Conservation (phyloP, 768 basidiomycete species). For the Zangia roseola region DNA sequence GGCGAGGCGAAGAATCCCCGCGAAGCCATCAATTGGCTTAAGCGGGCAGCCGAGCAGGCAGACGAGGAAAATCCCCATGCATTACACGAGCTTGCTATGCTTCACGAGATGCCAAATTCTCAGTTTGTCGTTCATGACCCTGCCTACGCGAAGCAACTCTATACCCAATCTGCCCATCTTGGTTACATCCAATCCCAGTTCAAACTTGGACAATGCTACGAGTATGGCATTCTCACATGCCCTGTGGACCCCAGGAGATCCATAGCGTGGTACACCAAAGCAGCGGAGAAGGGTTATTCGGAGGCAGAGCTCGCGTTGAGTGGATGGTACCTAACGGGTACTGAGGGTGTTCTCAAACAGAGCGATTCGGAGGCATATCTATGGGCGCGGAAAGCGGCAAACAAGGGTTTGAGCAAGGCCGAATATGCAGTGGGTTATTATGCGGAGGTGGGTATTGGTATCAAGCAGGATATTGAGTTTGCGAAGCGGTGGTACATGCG, state of each 20-base stretch:
- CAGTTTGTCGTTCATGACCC: conserved; percentile 77
- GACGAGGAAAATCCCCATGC: conserved; percentile 99
- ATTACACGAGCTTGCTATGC: conserved; percentile 87
- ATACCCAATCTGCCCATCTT: conserved; percentile 87
- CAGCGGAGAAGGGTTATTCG: conserved; percentile 93
- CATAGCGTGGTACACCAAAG: conserved; percentile 98
- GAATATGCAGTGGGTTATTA: conserved; percentile 99
- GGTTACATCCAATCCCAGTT: conserved; percentile 94
- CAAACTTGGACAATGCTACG: conserved; percentile 94
- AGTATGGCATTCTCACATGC: conserved; percentile 86
- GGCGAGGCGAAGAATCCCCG: conserved; percentile 83
- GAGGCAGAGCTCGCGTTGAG: conserved; percentile 95
- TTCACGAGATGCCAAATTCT: conserved; percentile 72
- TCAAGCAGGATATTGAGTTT: conserved; percentile 93
- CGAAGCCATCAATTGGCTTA: conserved; percentile 93
- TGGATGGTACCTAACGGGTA: conserved; percentile 97
- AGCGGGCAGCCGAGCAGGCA: conserved; percentile 93
- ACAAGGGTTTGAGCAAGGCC: conserved; percentile 94
- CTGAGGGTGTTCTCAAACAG: conserved; percentile 94
- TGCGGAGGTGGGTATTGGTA: conserved; percentile 95
- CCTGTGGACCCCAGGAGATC: conserved; percentile 91
- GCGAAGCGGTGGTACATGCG: conserved; percentile 99
- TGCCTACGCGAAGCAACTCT: conserved; percentile 77
- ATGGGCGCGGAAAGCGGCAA: conserved; percentile 95
- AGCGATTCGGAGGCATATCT: conserved; percentile 98